Conservation (phyloP, 23 red algal genomes). For the Gracilaria domingensis region DNA sequence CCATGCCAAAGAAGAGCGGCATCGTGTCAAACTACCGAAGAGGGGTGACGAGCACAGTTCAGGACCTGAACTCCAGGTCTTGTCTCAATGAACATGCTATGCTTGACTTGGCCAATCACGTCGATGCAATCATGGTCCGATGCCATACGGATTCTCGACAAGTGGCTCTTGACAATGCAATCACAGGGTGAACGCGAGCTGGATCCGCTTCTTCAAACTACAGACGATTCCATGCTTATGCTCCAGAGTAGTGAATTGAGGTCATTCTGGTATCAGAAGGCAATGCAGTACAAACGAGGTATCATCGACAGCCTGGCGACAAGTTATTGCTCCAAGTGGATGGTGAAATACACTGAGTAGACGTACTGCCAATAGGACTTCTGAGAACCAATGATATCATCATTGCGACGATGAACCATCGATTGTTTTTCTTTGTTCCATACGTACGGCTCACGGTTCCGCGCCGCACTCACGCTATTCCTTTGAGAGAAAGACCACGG, state of each 20-base stretch:
- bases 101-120: too few species aligned
- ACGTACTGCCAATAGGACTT: neutral
- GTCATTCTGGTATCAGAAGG: neutral
- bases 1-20: too few species aligned
- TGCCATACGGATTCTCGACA: neutral
- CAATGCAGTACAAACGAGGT: neutral
- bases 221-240: too few species aligned
- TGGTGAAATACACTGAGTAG: neutral
- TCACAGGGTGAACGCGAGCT: too few species aligned
- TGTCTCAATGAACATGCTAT: too few species aligned
- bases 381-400: neutral
- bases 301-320: neutral
- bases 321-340: neutral
- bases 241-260: too few species aligned
- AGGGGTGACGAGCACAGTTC: too few species aligned
- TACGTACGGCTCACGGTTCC: slow-evolving; percentile 2
- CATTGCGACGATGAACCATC: neutral
- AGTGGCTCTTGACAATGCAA: slow-evolving; percentile 12
- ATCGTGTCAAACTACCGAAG: too few species aligned
- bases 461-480: neutral
- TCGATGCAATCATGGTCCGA: too few species aligned
- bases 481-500: neutral
- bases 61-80: too few species aligned
- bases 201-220: too few species aligned
- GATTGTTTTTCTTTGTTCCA: slow-evolving; percentile 1